Conservation (phyloP, 2,329 filamentous ascomycete genomes). For the Aspergillus hortae region DNA sequence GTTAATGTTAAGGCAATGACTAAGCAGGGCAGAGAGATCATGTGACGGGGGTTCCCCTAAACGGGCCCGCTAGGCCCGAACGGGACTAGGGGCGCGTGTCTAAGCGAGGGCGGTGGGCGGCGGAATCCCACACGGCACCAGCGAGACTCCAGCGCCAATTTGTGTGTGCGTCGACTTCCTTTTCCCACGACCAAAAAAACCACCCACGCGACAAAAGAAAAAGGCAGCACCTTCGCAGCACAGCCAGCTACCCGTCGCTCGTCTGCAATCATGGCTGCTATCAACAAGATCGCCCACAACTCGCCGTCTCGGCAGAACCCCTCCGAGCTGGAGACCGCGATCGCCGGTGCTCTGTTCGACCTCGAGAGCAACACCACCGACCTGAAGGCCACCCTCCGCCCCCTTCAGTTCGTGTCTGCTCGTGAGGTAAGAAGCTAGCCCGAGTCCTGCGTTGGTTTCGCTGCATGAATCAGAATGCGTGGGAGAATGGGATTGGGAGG, state of each 20-base stretch:
- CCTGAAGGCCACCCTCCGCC: conserved; percentile 92
- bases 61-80: conserved; percentile 19
- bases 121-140: conserved; percentile 24
- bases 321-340: conserved; percentile 94
- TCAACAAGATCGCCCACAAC: conserved; percentile 98
- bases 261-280: conserved; percentile 63
- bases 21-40: conserved; percentile 25
- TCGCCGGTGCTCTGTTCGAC: conserved; percentile 95
- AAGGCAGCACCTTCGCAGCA: conserved; percentile 32
- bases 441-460: conserved; percentile 1
- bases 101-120: conserved; percentile 32
- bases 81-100: conserved; percentile 18
- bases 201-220: conserved; percentile 14
- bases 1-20: background rate
- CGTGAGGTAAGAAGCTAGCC: conserved; percentile 79
- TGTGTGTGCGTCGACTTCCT: conserved; percentile 19
- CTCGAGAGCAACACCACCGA: conserved; percentile 99
- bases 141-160: conserved; percentile 1
- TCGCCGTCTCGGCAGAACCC: conserved; percentile 94
- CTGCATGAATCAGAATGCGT: background rate
- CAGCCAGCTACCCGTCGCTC: conserved; percentile 38
- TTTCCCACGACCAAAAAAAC: conserved; percentile 28
- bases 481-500: background rate
- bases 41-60: conserved; percentile 27
- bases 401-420: conserved; percentile 97